Evolutionary conservation across 106 monocot species (phyloP).

Genomic region (Apostasia ramifera): DNA sequence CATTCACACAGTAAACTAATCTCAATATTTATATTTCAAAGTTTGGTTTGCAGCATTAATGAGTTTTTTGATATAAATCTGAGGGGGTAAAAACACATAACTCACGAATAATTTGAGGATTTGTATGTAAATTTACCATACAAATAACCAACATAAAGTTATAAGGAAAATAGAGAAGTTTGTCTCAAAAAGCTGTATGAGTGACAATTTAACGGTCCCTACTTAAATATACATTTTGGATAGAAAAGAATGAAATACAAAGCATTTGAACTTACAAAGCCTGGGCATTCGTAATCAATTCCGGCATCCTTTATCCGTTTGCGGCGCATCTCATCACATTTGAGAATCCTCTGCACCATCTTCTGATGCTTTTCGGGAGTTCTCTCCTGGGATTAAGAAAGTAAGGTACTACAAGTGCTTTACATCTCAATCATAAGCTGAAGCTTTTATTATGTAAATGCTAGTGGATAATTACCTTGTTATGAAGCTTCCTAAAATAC

Average conservation of each 20-base stretch:
- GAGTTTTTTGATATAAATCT: not conserved
- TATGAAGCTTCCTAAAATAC: constrained; percentile 52
- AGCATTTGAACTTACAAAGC: constrained; percentile 54
- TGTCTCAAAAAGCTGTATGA: not conserved
- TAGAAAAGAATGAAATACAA: not conserved
- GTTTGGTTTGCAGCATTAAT: no score
- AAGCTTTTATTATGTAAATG: not conserved
- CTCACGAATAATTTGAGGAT: not conserved
- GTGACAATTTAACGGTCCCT: not conserved
- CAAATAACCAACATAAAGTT: not conserved
- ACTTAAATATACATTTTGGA: not conserved
- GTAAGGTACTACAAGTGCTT: not conserved
- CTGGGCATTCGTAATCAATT: constrained; percentile 84
- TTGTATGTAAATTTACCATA: not conserved
- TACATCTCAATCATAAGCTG: not conserved
- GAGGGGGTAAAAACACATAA: not conserved
- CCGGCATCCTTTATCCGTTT: constrained; percentile 73
- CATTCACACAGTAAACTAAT: no score
- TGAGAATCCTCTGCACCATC: constrained; percentile 65
- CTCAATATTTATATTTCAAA: no score
- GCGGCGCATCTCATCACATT: constrained; percentile 55
- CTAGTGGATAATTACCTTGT: constrained; percentile 43
- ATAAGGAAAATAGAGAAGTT: not conserved
- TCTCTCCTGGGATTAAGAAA: constrained; percentile 49
- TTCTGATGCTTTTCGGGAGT: constrained; percentile 62